These are phyloP conservation scores for Biancaea sappan DNA, from an alignment of 306 rosid species.

Conservation along the genomic window DNA sequence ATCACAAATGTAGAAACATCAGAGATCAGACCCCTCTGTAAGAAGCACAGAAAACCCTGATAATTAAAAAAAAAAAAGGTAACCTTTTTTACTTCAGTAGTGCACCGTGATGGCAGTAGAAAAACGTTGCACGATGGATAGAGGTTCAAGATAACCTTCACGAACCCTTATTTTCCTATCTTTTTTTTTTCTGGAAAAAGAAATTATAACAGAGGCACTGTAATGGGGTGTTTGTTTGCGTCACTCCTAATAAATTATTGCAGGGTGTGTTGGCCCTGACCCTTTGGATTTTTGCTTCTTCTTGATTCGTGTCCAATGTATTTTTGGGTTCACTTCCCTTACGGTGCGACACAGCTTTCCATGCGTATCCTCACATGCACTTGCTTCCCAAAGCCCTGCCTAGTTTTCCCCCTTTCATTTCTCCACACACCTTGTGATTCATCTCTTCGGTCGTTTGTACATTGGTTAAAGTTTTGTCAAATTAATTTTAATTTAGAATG, in stretches of 20 bases:
- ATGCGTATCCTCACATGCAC: conserved; percentile 72
- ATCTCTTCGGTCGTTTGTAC: too few relatives aligned
- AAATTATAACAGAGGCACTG: conserved; percentile 45
- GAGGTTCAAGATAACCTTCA: conserved; percentile 45
- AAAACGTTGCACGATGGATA: too few relatives aligned
- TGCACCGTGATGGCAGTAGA: conserved; percentile 27
- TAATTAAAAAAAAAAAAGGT: too few relatives aligned
- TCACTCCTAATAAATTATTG: conserved; percentile 58
- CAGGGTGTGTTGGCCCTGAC: conserved; percentile 51
- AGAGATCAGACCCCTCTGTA: too few relatives aligned
- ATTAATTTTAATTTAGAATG: too few relatives aligned
- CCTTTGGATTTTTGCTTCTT: conserved; percentile 51
- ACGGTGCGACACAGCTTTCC: conserved; percentile 66
- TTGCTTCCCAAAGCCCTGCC: conserved; percentile 39
- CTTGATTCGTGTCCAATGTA: conserved; percentile 29
- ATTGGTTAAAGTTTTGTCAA: too few relatives aligned
- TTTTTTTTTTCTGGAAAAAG: too few relatives aligned
- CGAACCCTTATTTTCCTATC: conserved; percentile 38
- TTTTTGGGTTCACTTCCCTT: conserved; percentile 40
- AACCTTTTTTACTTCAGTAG: too few relatives aligned
- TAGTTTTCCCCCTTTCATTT: not conserved
- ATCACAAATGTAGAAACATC: too few relatives aligned
- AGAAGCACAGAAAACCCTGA: too few relatives aligned
- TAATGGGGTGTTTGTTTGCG: conserved; percentile 54
- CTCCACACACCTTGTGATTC: not conserved